phyloP scores from a whole-genome alignment of 2,329 filamentous ascomycete species.

The Westerdykella sp. region DNA sequence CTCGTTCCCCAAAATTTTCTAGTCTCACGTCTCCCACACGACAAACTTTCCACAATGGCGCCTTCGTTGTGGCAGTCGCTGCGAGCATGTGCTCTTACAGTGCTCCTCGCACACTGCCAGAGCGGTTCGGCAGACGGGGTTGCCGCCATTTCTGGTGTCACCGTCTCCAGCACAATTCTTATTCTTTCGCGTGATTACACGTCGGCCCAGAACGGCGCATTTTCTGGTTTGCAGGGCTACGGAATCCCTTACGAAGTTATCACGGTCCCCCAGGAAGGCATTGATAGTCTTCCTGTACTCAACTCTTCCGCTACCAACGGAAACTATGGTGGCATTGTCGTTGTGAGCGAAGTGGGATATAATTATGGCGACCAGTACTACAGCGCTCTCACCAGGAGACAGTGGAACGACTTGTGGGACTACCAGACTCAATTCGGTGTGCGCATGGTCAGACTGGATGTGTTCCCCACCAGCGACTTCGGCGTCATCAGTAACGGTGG shows the following conservation, averaged over 20 bases:
- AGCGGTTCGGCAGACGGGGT: constrained; percentile 12
- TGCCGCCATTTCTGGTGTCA: constrained; percentile 16
- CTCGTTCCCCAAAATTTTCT: constrained; percentile 17
- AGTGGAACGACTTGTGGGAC: constrained; percentile 52
- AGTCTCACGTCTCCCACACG: constrained; percentile 13
- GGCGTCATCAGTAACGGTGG: constrained; percentile 38
- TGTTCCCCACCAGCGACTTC: constrained; percentile 49
- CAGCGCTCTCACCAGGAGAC: constrained; percentile 50
- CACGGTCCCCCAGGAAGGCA: constrained; percentile 49
- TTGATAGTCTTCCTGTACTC: constrained; percentile 45
- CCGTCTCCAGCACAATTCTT: constrained; percentile 45
- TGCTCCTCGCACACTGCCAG: constrained; percentile 15
- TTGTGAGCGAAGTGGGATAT: constrained; percentile 51
- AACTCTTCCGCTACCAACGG: constrained; percentile 46
- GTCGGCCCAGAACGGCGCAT: constrained; percentile 46
- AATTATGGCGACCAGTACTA: constrained; percentile 46
- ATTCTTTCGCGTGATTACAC: constrained; percentile 50
- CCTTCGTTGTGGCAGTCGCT: constrained; percentile 18
- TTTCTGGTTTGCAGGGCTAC: constrained; percentile 53
- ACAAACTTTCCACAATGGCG: constrained; percentile 18
- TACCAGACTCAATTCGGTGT: constrained; percentile 55
- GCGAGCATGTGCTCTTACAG: constrained; percentile 20
- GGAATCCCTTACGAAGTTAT: constrained; percentile 54
- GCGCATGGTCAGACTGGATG: constrained; percentile 56
- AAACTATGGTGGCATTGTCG: constrained; percentile 56